Evolutionary conservation across 2,329 filamentous ascomycete genomes (phyloP), one percentile per base, ranked within the genome.

Genomic region (Emmonsia crescens): DNA sequence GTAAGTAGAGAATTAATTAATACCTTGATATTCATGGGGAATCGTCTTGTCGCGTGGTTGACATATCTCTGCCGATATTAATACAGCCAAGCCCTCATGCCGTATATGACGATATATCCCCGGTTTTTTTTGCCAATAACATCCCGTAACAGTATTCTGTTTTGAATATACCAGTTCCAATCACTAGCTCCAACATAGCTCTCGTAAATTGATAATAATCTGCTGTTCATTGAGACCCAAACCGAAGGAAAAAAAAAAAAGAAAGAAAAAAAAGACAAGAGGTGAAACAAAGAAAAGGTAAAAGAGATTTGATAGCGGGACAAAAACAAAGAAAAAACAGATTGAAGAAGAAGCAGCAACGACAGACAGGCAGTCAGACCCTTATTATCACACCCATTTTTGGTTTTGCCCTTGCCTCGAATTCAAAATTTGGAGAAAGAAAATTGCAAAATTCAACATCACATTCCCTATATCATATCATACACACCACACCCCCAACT

Each of bases 61-160:
- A 29, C 9, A 54, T 54, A 3, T 8, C 16, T 16, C 16, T 8
- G 19, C 9, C n/a, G 29, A 29, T 51, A 51, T 51, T n/a, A n/a
- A 24, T 27, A 33, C 19, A 16, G 27, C 14, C 49, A 29, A 54
- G 38, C 38, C 38, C 38, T 16, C 12, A 14, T n/a, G 42, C 42
- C 31, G 6, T n/a, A 55, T n/a, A 55, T 38, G 51, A 55, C 51
- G 51, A 55, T 36, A 55, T 55, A 55, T 36, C 33, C 51, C 51
- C 46, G 14, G 24, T 3, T 29, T 49, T 29, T 14, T 14, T n/a
- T n/a, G n/a, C n/a, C n/a, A n/a, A n/a, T n/a, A n/a, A 19, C 24
- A 14, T 31, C 46, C 29, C 2, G 27, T 31, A 16, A 12, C 27
- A 51, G 31, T 29, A 19, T 57, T 48, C 24, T 24, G 1, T 10